These are phyloP conservation scores for Pleurotus djamor DNA, from an alignment of 768 basidiomycete species.

Conservation along the genomic window DNA sequence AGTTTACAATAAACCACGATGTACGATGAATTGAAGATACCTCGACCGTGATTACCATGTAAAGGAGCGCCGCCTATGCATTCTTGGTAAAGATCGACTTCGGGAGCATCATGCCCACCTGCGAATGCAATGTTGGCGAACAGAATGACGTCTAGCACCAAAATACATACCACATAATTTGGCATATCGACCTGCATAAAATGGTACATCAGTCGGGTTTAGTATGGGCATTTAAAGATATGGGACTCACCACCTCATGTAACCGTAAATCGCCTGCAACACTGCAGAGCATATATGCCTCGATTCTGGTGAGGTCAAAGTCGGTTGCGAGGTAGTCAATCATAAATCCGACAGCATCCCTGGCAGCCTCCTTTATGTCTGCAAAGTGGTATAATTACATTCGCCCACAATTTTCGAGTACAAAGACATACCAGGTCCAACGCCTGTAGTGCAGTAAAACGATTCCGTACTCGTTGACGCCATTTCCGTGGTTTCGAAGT, in stretches of 20 bases:
- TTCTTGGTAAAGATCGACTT: background rate
- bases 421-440: slow-evolving; percentile 25
- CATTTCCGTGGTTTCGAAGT: slow-evolving; percentile 37
- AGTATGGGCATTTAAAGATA: slow-evolving; percentile 4
- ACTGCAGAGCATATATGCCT: slow-evolving; percentile 63
- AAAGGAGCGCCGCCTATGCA: background rate
- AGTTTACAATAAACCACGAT: too few relatives aligned
- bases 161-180: slow-evolving; percentile 51
- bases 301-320: slow-evolving; percentile 38
- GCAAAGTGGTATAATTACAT: slow-evolving; percentile 10
- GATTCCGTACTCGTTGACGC: slow-evolving; percentile 27
- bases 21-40: too few relatives aligned
- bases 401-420: background rate
- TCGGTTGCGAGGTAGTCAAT: slow-evolving; percentile 46
- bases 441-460: slow-evolving; percentile 58
- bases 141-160: background rate
- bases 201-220: background rate
- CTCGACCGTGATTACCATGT: too few relatives aligned
- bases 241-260: slow-evolving; percentile 54
- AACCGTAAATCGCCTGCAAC: slow-evolving; percentile 56
- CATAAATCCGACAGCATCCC: slow-evolving; percentile 57
- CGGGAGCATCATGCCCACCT: slow-evolving; percentile 56
- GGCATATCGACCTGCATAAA: slow-evolving; percentile 59
- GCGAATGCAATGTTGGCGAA: background rate
- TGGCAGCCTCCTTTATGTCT: slow-evolving; percentile 54